Base-by-base conservation (phyloP, 768 basidiomycete genomes). In the Russula olivacea region DNA sequence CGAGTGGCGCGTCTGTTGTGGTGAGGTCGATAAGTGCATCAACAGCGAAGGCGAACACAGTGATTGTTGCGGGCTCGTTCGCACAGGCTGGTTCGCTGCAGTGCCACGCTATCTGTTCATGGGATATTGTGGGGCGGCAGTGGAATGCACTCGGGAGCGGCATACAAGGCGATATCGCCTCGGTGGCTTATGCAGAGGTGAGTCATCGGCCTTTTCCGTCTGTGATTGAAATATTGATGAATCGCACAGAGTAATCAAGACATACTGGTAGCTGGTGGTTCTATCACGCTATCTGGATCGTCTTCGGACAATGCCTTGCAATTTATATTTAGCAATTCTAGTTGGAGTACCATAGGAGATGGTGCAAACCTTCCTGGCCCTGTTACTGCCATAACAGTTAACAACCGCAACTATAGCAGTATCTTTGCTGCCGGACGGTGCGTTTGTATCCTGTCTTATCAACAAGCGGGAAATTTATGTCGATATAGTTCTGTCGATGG, bases 31-130 rank as follows among this genome's bases (percentile, higher is more conserved):
- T 98, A 66, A 81, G 83, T 2, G 76, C 79, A 59, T 82, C 91
- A 0, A 70, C 81, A 1, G 80, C 85, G 14, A 81, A 85, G 68
- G 69, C 81, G 28, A 80, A 84, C 52, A 79, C 78, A 2, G 72
- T 98, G 58, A 77, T 97, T 53, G 88, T 97, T 12, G 93, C 89
- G 2, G 96, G 96, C n/a, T 84, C 88, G 2, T 98, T 99, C 66
- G 74, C 83, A 0, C 81, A 85, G 47, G 93, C 89, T 2, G 94
- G 93, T 9, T 81, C 86, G 0, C 74, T 89, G 17, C 72, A 75
- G 1, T 98, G 96, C 73, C 81, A 82, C 43, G 86, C 83, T 2
- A 84, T 98, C 47, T 99, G 96, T 72, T 74, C 82, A 21, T 86
- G 89, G 69, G 86, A 94, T 71, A 81, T 80, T 2, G 71, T 71